Evolutionary conservation across 1,284 basidiomycete genomes (phyloP).

Genomic region (Trametes polyzona): DNA sequence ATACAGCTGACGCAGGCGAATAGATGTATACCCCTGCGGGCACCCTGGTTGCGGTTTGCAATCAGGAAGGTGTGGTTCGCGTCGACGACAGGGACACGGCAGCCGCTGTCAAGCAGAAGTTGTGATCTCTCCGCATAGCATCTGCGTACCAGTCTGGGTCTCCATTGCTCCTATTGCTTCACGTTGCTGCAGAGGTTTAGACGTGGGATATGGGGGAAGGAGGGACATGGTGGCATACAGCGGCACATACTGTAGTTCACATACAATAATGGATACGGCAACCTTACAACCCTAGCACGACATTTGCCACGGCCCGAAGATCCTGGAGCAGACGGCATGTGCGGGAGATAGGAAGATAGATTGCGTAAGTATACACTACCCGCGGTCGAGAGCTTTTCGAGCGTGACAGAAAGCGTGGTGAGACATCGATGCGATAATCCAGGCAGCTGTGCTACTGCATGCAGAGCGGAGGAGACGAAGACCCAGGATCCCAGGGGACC

Average conservation of each 20-base stretch:
- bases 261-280: slow-evolving; percentile 13
- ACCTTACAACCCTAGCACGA: slow-evolving; percentile 2
- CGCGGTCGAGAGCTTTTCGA: slow-evolving; percentile 27
- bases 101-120: slow-evolving; percentile 4
- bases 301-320: neutral
- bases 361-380: slow-evolving; percentile 31
- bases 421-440: slow-evolving; percentile 32
- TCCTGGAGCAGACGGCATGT: slow-evolving; percentile 4
- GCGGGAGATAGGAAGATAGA: slow-evolving; percentile 24
- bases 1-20: neutral
- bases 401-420: slow-evolving; percentile 29
- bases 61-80: slow-evolving; percentile 84
- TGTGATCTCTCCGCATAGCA: neutral
- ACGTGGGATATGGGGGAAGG: neutral
- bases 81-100: slow-evolving; percentile 42
- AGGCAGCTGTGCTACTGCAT: slow-evolving; percentile 31
- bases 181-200: no score
- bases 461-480: slow-evolving; percentile 26
- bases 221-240: slow-evolving; percentile 9
- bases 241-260: slow-evolving; percentile 9
- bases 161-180: neutral
- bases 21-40: slow-evolving; percentile 79
- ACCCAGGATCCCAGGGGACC: slow-evolving; percentile 32
- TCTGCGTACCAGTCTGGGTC: no score
- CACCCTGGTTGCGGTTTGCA: slow-evolving; percentile 73